These are phyloP conservation scores for Solanum rostratum DNA, from an alignment of 257 asterid species.

Conservation along the genomic window DNA sequence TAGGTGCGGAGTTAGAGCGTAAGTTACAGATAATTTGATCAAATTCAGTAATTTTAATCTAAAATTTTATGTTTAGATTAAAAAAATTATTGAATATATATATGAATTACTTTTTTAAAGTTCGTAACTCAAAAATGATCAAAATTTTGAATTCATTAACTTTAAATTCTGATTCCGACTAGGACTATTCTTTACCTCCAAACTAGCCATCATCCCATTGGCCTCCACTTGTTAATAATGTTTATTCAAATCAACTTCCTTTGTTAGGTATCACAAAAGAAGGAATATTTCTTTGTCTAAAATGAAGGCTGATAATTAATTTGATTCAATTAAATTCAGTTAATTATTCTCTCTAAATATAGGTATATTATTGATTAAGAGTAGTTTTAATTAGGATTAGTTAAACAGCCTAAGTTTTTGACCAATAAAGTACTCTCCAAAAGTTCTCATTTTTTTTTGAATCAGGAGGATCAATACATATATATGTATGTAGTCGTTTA, in stretches of 20 bases:
- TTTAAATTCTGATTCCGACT: background rate
- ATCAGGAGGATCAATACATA: background rate
- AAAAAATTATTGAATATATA: background rate
- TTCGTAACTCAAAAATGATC: accelerated
- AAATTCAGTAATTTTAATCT: background rate
- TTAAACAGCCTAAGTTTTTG: background rate
- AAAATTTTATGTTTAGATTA: background rate
- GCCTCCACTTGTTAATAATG: background rate
- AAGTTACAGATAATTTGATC: background rate
- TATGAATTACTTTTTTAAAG: background rate
- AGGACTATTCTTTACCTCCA: accelerated
- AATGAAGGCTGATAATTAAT: background rate
- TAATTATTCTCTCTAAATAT: background rate
- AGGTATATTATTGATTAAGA: background rate
- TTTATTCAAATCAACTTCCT: background rate
- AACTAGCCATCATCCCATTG: background rate
- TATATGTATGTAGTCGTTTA: too few species aligned
- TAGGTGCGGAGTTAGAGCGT: background rate
- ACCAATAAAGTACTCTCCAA: background rate
- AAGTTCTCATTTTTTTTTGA: background rate
- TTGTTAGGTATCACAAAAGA: background rate
- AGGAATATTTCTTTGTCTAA: background rate
- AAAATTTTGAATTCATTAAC: background rate
- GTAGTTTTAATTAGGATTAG: background rate
- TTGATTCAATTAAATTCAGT: background rate